Percentiles rank a stretch among this genome's conserved stretches.
Evolutionary conservation across 106 monocot genomes (phyloP).

Genomic region (Dioscorea dumetorum): DNA sequence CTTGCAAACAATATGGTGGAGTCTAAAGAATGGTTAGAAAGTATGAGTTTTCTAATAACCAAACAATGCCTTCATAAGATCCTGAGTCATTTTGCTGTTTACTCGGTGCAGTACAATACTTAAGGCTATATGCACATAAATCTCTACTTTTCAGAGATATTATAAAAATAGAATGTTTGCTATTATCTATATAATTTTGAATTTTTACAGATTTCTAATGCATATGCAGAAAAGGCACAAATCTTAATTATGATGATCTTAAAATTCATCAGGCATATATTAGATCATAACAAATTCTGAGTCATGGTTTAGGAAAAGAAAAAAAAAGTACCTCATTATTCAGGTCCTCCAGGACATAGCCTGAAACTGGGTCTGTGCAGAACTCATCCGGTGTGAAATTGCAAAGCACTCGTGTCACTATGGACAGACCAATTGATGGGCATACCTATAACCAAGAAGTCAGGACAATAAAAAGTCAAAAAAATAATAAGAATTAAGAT

Average conservation of each 20-base stretch:
- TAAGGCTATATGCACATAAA: neutral
- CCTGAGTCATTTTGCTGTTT: no score
- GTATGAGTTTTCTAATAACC: no score
- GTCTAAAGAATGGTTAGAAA: no score
- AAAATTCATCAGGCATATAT: neutral
- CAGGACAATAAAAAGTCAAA: neutral
- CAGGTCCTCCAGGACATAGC: constrained; percentile 74
- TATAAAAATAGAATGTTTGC: neutral
- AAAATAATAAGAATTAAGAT: neutral
- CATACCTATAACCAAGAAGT: constrained; percentile 43
- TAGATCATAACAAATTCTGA: neutral
- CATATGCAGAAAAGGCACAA: neutral
- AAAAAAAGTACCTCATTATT: constrained; percentile 63
- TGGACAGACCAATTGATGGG: constrained; percentile 54
- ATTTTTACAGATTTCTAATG: neutral
- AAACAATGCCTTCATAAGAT: no score
- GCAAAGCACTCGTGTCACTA: constrained; percentile 82
- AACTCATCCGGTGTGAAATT: constrained; percentile 96
- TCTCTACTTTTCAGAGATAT: neutral
- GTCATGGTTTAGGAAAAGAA: neutral
- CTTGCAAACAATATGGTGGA: no score
- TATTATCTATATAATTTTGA: neutral
- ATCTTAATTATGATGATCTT: neutral
- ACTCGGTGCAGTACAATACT: no score
- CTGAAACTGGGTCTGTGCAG: constrained; percentile 86